phyloP scores from a whole-genome alignment of 1,139 yeast species.

The Geotrichum klebahnii region DNA sequence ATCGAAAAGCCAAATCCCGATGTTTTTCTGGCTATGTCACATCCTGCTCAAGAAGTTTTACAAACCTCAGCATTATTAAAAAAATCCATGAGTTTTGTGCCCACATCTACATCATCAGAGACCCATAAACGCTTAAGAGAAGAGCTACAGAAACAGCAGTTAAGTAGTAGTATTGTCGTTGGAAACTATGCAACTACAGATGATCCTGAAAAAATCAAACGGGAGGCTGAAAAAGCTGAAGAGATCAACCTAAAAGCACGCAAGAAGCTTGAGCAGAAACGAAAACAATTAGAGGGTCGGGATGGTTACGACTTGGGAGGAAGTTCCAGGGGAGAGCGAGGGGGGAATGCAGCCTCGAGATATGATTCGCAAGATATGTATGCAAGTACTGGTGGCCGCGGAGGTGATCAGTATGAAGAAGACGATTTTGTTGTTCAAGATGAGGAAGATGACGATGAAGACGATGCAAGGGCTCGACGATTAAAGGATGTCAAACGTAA shows the following conservation, averaged over 20 bases:
- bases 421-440: slow-evolving; percentile 53
- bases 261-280: slow-evolving; percentile 51
- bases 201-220: slow-evolving; percentile 84
- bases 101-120: slow-evolving; percentile 78
- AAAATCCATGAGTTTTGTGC: slow-evolving; percentile 69
- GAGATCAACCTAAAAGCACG: slow-evolving; percentile 43
- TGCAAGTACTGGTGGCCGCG: slow-evolving; percentile 19
- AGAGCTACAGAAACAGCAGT: slow-evolving; percentile 67
- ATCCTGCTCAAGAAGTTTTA: slow-evolving; percentile 66
- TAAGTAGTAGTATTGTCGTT: slow-evolving; percentile 48
- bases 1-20: slow-evolving; percentile 60
- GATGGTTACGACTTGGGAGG: slow-evolving; percentile 47
- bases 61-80: slow-evolving; percentile 46
- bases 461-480: slow-evolving; percentile 58
- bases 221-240: slow-evolving; percentile 76
- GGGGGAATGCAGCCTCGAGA: slow-evolving; percentile 45
- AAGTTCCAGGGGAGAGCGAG: slow-evolving; percentile 27
- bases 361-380: slow-evolving; percentile 20
- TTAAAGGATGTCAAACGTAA: slow-evolving; percentile 56
- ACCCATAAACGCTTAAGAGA: slow-evolving; percentile 77
- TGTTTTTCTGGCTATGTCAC: slow-evolving; percentile 66
- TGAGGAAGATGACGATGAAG: slow-evolving; percentile 47
- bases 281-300: slow-evolving; percentile 64
- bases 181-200: slow-evolving; percentile 72
- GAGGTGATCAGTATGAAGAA: slow-evolving; percentile 51